Conservation (phyloP, 176 grass and related monocot genomes). For the Juncus effusus region DNA sequence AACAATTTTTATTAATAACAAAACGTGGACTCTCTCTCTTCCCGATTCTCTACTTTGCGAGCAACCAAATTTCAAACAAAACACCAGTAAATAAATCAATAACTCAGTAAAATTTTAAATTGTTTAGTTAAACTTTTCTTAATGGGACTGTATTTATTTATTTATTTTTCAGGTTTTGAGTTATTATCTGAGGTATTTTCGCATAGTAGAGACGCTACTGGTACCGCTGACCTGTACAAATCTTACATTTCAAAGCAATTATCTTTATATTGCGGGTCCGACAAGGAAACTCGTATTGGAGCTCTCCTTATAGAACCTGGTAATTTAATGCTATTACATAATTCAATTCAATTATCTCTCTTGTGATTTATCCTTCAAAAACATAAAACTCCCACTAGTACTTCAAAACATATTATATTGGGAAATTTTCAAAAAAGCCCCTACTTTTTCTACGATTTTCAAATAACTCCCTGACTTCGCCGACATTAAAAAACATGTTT, state of each 20-base stretch:
- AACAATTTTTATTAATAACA: constrained; percentile 51
- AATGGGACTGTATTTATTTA: constrained; percentile 20
- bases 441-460: background rate
- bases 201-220: constrained; percentile 48
- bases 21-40: constrained; percentile 57
- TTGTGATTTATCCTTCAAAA: background rate
- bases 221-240: constrained; percentile 42
- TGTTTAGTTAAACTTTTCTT: background rate
- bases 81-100: constrained; percentile 41
- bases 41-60: constrained; percentile 39
- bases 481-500: background rate
- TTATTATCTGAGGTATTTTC: constrained; percentile 59
- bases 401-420: too few species aligned
- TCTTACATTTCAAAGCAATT: constrained; percentile 63
- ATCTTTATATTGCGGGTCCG: constrained; percentile 38
- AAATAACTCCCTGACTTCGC: background rate
- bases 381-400: background rate
- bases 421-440: background rate
- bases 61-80: constrained; percentile 36
- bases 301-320: constrained; percentile 92
- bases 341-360: background rate
- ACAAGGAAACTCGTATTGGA: constrained; percentile 41
- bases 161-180: constrained; percentile 56
- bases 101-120: constrained; percentile 18
- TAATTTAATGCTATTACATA: constrained; percentile 30